These are phyloP conservation scores for Martensiomyces pterosporus DNA, from an alignment of 192 early-diverging fungal genomes.

Conservation along the genomic window DNA sequence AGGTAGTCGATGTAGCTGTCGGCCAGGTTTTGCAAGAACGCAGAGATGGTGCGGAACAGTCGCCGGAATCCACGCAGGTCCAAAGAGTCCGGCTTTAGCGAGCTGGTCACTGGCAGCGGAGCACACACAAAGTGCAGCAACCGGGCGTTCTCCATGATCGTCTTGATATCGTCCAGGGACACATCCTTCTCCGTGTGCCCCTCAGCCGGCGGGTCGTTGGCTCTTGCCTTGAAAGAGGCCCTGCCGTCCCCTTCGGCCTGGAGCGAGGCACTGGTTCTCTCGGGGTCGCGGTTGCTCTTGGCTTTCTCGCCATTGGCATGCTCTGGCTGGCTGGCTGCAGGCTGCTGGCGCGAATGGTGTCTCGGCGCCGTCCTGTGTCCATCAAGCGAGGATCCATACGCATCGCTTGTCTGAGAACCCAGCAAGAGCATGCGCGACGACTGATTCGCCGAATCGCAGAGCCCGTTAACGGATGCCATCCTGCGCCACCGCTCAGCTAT, in stretches of 20 bases:
- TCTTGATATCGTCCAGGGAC: constrained; percentile 34
- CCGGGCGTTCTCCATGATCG: constrained; percentile 46
- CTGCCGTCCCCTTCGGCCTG: too few relatives aligned
- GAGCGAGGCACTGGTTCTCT: too few relatives aligned
- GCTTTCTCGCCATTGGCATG: too few relatives aligned
- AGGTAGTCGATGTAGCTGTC: constrained; percentile 50
- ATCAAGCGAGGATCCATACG: constrained; percentile 14
- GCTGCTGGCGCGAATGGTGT: too few relatives aligned
- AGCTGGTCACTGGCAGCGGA: constrained; percentile 31
- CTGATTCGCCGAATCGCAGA: constrained; percentile 2
- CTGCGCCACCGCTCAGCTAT: constrained; percentile 50
- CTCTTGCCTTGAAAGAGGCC: too few relatives aligned
- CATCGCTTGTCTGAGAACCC: constrained; percentile 13
- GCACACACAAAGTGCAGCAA: constrained; percentile 50
- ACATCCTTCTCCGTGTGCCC: constrained; percentile 9
- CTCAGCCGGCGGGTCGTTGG: too few relatives aligned
- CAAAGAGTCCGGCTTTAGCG: constrained; percentile 25
- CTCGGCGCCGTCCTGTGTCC: constrained; percentile 8
- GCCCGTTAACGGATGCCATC: constrained; percentile 23
- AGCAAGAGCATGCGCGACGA: constrained; percentile 12
- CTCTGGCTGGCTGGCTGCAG: too few relatives aligned
- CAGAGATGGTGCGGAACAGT: constrained; percentile 38
- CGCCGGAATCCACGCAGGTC: constrained; percentile 32
- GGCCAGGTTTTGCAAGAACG: constrained; percentile 46
- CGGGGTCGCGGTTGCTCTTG: too few relatives aligned